Evolutionary conservation across 2,329 filamentous ascomycete species (phyloP).

Genomic region (Emmonsiellopsis sp.): DNA sequence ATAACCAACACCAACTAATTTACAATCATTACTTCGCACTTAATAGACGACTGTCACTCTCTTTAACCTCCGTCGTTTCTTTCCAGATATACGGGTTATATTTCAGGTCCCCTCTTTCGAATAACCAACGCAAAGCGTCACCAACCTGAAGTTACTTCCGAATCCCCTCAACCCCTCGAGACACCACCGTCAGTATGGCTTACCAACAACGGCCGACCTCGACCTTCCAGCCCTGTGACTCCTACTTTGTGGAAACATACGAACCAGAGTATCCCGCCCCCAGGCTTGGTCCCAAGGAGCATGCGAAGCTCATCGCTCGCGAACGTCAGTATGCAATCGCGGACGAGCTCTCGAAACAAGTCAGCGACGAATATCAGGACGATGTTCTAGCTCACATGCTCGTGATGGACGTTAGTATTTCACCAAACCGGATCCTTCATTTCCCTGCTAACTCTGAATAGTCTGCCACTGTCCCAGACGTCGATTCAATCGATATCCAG

Average conservation of each 20-base stretch:
- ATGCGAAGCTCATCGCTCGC: slow-evolving; percentile 67
- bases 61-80: slow-evolving; percentile 34
- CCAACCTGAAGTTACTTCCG: slow-evolving; percentile 7
- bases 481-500: slow-evolving; percentile 97
- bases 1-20: slow-evolving; percentile 46
- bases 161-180: slow-evolving; percentile 13
- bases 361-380: slow-evolving; percentile 84
- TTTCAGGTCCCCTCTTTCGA: slow-evolving; percentile 37
- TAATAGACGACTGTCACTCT: slow-evolving; percentile 44
- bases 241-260: slow-evolving; percentile 57
- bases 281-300: slow-evolving; percentile 62
- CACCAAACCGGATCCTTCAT: not conserved
- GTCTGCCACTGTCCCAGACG: slow-evolving; percentile 85
- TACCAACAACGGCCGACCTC: slow-evolving; percentile 43
- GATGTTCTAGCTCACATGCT: slow-evolving; percentile 92
- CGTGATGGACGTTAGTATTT: slow-evolving; percentile 66
- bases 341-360: slow-evolving; percentile 76
- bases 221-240: slow-evolving; percentile 57
- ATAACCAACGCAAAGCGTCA: slow-evolving; percentile 21
- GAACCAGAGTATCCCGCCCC: slow-evolving; percentile 40
- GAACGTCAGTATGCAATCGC: slow-evolving; percentile 81
- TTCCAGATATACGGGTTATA: slow-evolving; percentile 23
- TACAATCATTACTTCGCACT: slow-evolving; percentile 44
- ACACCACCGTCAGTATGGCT: slow-evolving; percentile 41
- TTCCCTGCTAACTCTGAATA: slow-evolving; percentile 21